Evolutionary conservation across 228 moss, liverwort and hornwort species (phyloP), one percentile per base, ranked within the genome.

Genomic region (Sphagnum magellanicum): DNA sequence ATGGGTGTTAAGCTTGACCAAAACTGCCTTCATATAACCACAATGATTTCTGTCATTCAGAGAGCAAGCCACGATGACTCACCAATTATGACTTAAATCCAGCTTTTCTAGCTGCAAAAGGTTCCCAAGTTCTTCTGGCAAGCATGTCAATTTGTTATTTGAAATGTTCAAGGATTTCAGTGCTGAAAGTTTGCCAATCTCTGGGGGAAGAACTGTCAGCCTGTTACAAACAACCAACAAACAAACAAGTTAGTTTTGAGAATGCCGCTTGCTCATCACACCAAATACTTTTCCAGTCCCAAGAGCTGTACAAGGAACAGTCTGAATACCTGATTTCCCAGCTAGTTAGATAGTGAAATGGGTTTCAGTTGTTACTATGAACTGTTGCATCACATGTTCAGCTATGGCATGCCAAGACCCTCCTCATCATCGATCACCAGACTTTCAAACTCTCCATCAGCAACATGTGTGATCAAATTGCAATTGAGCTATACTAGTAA

Each of bases 41-140:
- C 59, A 59, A 15, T 59, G 15, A 59, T 59, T 59, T 59, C 11
- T 11, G 59, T 3, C 59, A 11, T 59, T 15, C 11, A 11, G 59
- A 59, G 12, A 59, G 15, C 11, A 12, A 55, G 55, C 55, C 8
- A 8, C 55, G 2, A 12, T 55, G 9, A 72, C 91, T 83, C 79
- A 97, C 97, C 81, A 79, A 72, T 97, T 97, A 64, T 74, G 79
- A 80, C 93, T 91, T 53, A 90, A 69, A 74, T 93, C 93, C 64
- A 97, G 76, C 74, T 88, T 91, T 74, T 93, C 97, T 68, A 97
- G 85, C 72, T 72, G 73, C 49, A 53, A 50, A 64, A 93, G 78
- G 69, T 91, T 87, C 73, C 93, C 85, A 68, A 97, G 68, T 69
- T 90, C 93, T 16, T 84, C 75, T 17, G 97, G 88, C 51, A 87